These are phyloP conservation scores for Coccomyxa sp. DNA, from an alignment of 139 green algal genomes.

Conservation along the genomic window DNA sequence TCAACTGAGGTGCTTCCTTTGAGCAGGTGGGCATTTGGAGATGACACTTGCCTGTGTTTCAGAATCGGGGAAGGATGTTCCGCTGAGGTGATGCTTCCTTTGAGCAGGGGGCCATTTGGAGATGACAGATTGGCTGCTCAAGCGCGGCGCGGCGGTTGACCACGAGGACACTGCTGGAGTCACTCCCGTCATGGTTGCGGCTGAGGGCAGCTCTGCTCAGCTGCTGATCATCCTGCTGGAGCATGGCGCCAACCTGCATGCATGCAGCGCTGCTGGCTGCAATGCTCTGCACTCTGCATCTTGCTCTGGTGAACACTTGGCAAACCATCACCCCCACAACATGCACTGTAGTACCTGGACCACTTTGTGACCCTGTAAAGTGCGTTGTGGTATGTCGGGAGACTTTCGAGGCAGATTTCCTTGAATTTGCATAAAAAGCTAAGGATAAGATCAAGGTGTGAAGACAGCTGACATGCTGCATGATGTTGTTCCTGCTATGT, in stretches of 20 bases:
- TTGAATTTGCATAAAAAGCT: no score
- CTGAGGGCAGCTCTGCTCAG: not conserved
- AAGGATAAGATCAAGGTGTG: no score
- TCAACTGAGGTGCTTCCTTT: no score
- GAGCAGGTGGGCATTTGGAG: no score
- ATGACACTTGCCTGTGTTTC: not conserved
- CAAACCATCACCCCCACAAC: not conserved
- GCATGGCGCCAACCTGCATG: slow-evolving; percentile 18
- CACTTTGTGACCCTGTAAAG: no score
- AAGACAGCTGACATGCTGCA: no score
- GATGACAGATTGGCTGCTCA: not conserved
- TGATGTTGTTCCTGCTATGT: no score
- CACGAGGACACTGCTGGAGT: not conserved
- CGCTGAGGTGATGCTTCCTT: not conserved
- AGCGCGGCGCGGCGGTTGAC: not conserved
- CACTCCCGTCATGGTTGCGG: not conserved
- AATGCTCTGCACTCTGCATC: slow-evolving; percentile 27
- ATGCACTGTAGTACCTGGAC: no score
- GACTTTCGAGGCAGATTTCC: no score
- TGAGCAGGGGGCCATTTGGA: not conserved
- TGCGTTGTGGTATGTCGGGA: no score
- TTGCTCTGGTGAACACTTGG: not conserved
- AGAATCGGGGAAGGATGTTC: no score
- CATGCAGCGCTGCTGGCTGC: slow-evolving; percentile 16
- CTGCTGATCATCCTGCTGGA: slow-evolving; percentile 3